phyloP scores from a whole-genome alignment of 2,329 filamentous ascomycete species.

The Hyphodiscus sp. region DNA sequence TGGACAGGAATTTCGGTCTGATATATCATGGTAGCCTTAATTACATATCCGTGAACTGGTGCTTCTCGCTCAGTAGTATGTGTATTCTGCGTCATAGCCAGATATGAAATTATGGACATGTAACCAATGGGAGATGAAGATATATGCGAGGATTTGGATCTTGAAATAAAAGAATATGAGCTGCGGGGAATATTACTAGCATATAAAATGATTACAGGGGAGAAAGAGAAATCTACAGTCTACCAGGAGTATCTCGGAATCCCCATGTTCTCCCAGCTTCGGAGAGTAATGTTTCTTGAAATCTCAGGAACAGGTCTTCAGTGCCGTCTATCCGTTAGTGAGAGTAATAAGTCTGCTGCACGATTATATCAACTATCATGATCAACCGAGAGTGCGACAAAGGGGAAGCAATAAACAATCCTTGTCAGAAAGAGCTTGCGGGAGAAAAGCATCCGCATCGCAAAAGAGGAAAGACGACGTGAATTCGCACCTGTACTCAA shows the following conservation, averaged over 20 bases:
- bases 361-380: neutral
- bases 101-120: conserved; percentile 30
- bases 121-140: conserved; percentile 33
- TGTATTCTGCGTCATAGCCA: conserved; percentile 21
- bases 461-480: neutral
- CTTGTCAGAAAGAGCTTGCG: neutral
- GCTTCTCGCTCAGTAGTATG: conserved; percentile 3
- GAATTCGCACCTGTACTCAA: neutral
- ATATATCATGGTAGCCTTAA: no score
- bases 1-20: no score
- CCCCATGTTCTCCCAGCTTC: neutral
- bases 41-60: no score
- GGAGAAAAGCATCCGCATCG: neutral
- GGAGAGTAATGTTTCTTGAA: neutral
- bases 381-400: neutral
- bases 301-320: neutral
- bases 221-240: no score
- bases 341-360: neutral
- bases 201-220: no score
- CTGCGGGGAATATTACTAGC: no score
- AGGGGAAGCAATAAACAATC: neutral
- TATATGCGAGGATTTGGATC: conserved; percentile 21
- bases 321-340: neutral
- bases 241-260: no score
- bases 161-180: no score